Evolutionary conservation across 257 asterid genomes (phyloP), one percentile per base, ranked within the genome.

Genomic region (Henckelia pumila): DNA sequence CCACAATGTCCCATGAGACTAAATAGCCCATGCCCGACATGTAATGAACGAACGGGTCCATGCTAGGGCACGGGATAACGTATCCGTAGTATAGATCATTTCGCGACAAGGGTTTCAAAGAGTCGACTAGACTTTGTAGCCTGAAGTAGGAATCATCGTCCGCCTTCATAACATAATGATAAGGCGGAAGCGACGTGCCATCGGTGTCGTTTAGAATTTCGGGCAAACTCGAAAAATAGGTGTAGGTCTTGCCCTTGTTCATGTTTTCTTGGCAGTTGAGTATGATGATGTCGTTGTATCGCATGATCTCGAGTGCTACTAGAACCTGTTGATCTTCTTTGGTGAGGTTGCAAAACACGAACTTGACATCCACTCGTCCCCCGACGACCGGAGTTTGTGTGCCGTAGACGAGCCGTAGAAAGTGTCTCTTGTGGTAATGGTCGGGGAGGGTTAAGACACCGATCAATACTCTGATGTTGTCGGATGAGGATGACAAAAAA

Each of bases 21-120:
- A 92, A 68, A 63, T 89, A 89, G 0, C 98, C 98, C 98, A 92
- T 92, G 9, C 98, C 98, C 19, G 98, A 89, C 98, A 92, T 92
- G 79, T 92, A 92, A 26, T 82, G 87, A 14, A 74, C 81, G 29
- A 87, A 92, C 0, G 98, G 97, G 23, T 92, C 88, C 97, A 89
- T 89, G 55, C 96, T 92, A 0, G 85, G 83, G 63, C 97, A 92
- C 2, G 98, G 98, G 33, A 92, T 85, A 1, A 92, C 97, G 59
- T 81, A 92, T 0, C 98, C 98, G 6, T 83, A 92, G 81, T 92
- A 89, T 73, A 92, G 66, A 59, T 89, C 98, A 47, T 78, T 69
- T 49, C 94, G 81, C 5, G 96, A 75, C 72, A 92, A 76, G 3
- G 95, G 89, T 63, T 49, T 66, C 0, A 92, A 28, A 0, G 98